phyloP scores from a whole-genome alignment of 2,329 filamentous ascomycete genomes.

The Dactylonectria macrodidyma region DNA sequence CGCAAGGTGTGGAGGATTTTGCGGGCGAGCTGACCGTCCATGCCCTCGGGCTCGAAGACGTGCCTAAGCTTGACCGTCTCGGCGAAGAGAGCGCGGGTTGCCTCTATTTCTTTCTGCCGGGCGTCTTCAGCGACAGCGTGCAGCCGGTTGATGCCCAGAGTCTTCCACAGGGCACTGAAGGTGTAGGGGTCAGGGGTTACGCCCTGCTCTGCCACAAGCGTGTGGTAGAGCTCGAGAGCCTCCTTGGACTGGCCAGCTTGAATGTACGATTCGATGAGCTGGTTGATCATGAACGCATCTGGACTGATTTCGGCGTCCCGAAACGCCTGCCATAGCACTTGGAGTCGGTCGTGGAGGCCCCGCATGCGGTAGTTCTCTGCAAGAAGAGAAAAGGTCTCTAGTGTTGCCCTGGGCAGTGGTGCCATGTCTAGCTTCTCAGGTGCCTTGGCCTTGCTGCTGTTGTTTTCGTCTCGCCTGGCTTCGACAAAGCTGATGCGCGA shows the following conservation, averaged over 20 bases:
- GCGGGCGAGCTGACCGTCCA: conserved; percentile 64
- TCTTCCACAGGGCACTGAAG: conserved; percentile 78
- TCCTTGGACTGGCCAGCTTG: conserved; percentile 69
- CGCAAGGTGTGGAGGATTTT: conserved; percentile 67
- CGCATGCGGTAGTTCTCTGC: conserved; percentile 80
- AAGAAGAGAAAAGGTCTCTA: conserved; percentile 85
- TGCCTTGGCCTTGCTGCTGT: conserved; percentile 12
- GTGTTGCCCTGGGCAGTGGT: conserved; percentile 71
- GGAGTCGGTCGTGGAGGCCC: conserved; percentile 69
- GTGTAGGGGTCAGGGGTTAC: conserved; percentile 77
- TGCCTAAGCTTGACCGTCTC: conserved; percentile 65
- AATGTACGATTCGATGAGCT: conserved; percentile 78
- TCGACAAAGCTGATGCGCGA: conserved; percentile 76
- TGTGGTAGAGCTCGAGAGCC: conserved; percentile 69
- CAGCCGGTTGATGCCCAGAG: conserved; percentile 66
- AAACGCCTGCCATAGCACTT: conserved; percentile 74
- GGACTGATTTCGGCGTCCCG: conserved; percentile 74
- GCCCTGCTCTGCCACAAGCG: conserved; percentile 64
- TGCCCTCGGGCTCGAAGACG: conserved; percentile 59
- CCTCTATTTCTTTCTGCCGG: conserved; percentile 49
- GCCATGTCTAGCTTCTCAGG: conserved; percentile 21
- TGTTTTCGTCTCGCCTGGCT: conserved; percentile 52
- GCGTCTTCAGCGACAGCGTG: conserved; percentile 52
- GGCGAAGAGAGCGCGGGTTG: conserved; percentile 61
- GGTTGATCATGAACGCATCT: conserved; percentile 85